phyloP scores from a whole-genome alignment of 2,329 filamentous ascomycete species.

The Emericellopsis cladophorae region DNA sequence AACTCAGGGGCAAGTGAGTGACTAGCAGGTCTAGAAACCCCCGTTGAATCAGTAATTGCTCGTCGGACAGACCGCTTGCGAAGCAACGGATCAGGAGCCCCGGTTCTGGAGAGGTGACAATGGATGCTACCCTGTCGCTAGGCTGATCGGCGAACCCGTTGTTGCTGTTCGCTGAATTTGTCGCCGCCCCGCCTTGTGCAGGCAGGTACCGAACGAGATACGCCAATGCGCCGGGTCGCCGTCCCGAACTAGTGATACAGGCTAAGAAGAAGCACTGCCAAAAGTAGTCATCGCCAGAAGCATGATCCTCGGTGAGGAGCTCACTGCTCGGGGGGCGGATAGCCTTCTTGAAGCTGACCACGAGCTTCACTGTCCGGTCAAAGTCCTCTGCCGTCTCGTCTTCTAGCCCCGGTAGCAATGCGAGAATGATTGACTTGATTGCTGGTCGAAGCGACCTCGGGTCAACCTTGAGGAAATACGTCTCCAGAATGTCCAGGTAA shows the following conservation, averaged over 20 bases:
- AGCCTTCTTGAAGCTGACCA: conserved; percentile 64
- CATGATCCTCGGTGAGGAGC: conserved; percentile 37
- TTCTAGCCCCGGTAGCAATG: conserved; percentile 82
- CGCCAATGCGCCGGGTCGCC: conserved; percentile 75
- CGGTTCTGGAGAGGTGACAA: conserved; percentile 81
- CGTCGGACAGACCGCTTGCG: conserved; percentile 74
- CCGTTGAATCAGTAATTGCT: conserved; percentile 82
- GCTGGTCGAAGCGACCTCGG: conserved; percentile 66
- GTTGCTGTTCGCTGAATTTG: conserved; percentile 3
- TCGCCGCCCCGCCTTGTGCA: conserved; percentile 10
- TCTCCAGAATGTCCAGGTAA: conserved; percentile 75
- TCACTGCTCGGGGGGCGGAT: conserved; percentile 43
- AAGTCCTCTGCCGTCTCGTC: conserved; percentile 98
- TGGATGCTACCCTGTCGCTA: conserved; percentile 38
- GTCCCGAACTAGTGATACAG: conserved; percentile 76
- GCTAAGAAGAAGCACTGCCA: conserved; percentile 98
- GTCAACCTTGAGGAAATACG: conserved; percentile 62
- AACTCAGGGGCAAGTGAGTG: conserved; percentile 76
- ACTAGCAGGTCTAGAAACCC: conserved; percentile 90
- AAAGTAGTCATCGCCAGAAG: conserved; percentile 71
- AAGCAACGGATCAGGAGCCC: conserved; percentile 85
- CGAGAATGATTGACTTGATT: conserved; percentile 78
- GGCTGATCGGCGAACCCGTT: conserved; percentile 15
- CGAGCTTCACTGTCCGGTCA: conserved; percentile 66
- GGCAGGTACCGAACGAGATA: conserved; percentile 75